phyloP scores from a whole-genome alignment of 495 filamentous ascomycete species.

The Durotheca rogersii region DNA sequence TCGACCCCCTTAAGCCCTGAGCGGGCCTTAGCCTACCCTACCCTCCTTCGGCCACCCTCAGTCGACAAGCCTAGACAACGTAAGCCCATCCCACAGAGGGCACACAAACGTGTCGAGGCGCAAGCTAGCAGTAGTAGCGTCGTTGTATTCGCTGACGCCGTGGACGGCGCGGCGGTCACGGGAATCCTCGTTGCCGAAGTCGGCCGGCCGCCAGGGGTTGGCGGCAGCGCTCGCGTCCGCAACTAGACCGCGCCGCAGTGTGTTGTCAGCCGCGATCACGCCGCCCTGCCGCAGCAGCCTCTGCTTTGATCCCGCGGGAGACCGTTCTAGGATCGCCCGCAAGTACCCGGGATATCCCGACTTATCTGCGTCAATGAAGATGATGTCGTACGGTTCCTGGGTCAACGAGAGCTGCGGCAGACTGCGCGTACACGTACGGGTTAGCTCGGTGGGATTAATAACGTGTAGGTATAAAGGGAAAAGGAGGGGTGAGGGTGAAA shows the following conservation, averaged over 20 bases:
- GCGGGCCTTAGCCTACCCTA: no score
- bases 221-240: slow-evolving; percentile 32
- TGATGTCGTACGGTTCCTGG: slow-evolving; percentile 40
- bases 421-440: no score
- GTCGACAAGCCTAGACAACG: slow-evolving; percentile 35
- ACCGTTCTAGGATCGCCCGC: slow-evolving; percentile 28
- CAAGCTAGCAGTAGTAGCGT: slow-evolving; percentile 16
- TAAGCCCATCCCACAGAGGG: slow-evolving; percentile 40
- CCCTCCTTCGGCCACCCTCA: slow-evolving; percentile 16
- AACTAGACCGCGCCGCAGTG: slow-evolving; percentile 38
- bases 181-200: neutral
- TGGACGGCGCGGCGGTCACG: slow-evolving; percentile 7
- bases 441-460: no score
- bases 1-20: no score
- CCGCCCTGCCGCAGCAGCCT: slow-evolving; percentile 38
- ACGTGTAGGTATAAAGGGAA: no score
- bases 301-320: slow-evolving; percentile 24
- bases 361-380: slow-evolving; percentile 46
- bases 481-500: neutral
- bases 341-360: slow-evolving; percentile 39
- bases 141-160: slow-evolving; percentile 36
- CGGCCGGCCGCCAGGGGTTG: slow-evolving; percentile 31
- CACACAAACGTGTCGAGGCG: slow-evolving; percentile 38
- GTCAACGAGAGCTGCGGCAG: slow-evolving; percentile 30
- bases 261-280: slow-evolving; percentile 42